Base-by-base conservation (phyloP, 2,329 filamentous ascomycete genomes). In the Seiridium cupressi region DNA sequence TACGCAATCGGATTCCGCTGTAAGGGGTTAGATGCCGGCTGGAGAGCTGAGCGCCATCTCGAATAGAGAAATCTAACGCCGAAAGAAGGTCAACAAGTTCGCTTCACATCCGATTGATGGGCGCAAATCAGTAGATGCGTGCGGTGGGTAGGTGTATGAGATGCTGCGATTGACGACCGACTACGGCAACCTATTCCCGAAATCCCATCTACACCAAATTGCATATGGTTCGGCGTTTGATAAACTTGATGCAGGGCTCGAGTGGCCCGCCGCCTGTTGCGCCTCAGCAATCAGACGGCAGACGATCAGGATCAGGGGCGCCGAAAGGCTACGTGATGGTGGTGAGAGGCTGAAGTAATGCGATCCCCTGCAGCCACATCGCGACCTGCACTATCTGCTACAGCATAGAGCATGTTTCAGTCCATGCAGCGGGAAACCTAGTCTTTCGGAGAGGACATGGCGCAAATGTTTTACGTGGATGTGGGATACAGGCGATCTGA, bases 201-300 rank as follows among this genome's bases (percentile, higher is more conserved):
- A 53, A 53, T 35, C 9, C 49, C 10, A 13, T 53, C 35, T 36
- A 11, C 10, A 11, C 34, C 32, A 40, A 18, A 9, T 53, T 38
- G 49, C 49, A 18, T 13, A 53, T 38, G 46, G 18, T 53, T 38
- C 49, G 49, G 49, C 18, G 49, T 53, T 53, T 53, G 49, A 53
- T 53, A 34, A 53, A n/a, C 32, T 38, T 9, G 11, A 13, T 34
- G 49, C 49, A 53, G 31, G 49, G 31, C n/a, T 53, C 32, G 32
- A 26, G 18, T 26, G 18, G 18, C 18, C 18, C 18, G 18, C 18
- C 18, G 18, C 18, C 18, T 26, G 18, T 26, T 26, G 18, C 18
- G 18, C 18, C 18, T 26, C 18, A 26, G 18, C 18, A 35, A 31
- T 53, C 49, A 32, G 35, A 42, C 38, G 38, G 13, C 13, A 26